These are phyloP conservation scores for Didymella arachidicola DNA, from an alignment of 2,329 filamentous ascomycete species.

Conservation along the genomic window DNA sequence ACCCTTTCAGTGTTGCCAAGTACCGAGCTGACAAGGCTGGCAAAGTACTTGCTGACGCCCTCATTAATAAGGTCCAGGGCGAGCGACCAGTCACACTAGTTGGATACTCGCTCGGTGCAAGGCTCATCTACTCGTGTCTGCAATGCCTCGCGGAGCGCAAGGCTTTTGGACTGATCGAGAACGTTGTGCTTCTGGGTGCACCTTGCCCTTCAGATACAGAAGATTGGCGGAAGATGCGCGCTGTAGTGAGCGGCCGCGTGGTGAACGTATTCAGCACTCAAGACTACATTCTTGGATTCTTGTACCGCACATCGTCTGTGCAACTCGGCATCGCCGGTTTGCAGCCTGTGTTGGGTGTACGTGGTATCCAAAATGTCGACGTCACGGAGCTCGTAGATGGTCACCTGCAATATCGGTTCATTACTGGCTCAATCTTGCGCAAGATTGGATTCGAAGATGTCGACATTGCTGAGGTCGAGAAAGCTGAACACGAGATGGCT, in stretches of 20 bases:
- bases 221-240: slow-evolving; percentile 79
- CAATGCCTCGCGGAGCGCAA: slow-evolving; percentile 76
- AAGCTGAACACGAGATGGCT: slow-evolving; percentile 55
- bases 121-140: slow-evolving; percentile 83
- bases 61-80: slow-evolving; percentile 83
- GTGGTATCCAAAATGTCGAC: slow-evolving; percentile 68
- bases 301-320: slow-evolving; percentile 84
- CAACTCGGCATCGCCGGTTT: slow-evolving; percentile 85
- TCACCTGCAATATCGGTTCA: slow-evolving; percentile 60
- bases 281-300: slow-evolving; percentile 84
- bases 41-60: slow-evolving; percentile 78
- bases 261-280: slow-evolving; percentile 90
- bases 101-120: slow-evolving; percentile 82
- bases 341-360: slow-evolving; percentile 73
- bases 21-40: slow-evolving; percentile 82
- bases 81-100: slow-evolving; percentile 81
- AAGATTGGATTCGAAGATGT: slow-evolving; percentile 63
- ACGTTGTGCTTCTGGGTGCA: slow-evolving; percentile 81
- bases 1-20: slow-evolving; percentile 80
- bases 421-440: slow-evolving; percentile 60
- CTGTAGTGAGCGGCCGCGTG: slow-evolving; percentile 79
- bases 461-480: slow-evolving; percentile 56
- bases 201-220: slow-evolving; percentile 75
- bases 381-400: slow-evolving; percentile 60
- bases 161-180: slow-evolving; percentile 85